Evolutionary conservation across 1,284 basidiomycete species (phyloP), one percentile per base, ranked within the genome.

Genomic region (Austroboletus novae-zelandiae): DNA sequence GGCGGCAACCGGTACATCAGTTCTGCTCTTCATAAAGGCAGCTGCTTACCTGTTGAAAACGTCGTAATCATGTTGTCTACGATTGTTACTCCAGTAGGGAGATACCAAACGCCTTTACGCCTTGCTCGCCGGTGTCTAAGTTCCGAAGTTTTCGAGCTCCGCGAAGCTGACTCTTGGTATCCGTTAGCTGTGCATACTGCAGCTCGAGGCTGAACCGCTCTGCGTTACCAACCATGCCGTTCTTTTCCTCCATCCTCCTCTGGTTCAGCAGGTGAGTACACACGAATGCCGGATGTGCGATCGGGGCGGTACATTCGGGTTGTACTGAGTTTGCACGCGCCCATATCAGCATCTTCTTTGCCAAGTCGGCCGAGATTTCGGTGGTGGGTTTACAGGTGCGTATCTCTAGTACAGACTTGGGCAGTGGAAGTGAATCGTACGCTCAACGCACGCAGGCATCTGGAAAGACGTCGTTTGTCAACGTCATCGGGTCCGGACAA

Each of bases 381-480:
- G 85, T 98, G 27, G 91, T 98, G 40, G 96, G 96, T 34, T 74
- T 98, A 30, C 94, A 98, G 77, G 91, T 89, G 50, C 58, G 50
- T 43, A 44, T 43, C 43, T n/a, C 18, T 32, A n/a, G 18, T 13
- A 18, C 29, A 30, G 10, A 5, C 9, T 4, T 30, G 10, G 10
- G 29, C 9, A 2, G 9, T 10, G 11, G 29, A 10, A 7, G 9
- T 2, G 29, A 30, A 30, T 30, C 29, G 5, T 57, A n/a, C 46
- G 57, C 51, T 52, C 52, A 46, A 57, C 47, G 15, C 51, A 11
- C 50, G 48, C 31, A 95, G 88, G 91, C 92, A 6, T 95, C 93
- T 4, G 94, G 94, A 44, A 96, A 97, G 76, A 96, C 94, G 1
- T 94, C 92, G 23, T 91, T 98, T 48, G 91, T 95, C 45, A 94